Evolutionary conservation across 768 basidiomycete species (phyloP), one percentile per base, ranked within the genome.

Genomic region (Boletus rex-veris): DNA sequence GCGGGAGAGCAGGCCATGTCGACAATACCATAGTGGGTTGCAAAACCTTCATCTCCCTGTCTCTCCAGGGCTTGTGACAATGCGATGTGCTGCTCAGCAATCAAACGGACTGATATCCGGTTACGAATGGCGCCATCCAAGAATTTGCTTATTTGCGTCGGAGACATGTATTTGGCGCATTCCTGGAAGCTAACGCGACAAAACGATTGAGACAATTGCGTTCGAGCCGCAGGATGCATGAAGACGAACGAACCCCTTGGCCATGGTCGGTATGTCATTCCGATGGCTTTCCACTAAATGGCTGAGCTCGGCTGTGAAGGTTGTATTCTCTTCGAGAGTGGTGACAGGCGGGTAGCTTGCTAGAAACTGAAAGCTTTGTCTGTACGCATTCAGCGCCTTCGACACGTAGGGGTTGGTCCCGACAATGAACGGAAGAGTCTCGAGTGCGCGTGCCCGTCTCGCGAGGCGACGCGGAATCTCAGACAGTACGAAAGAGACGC

Each of bases 81-180:
- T 9, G 90, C 84, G 36, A 95, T 89, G 67, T 95, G 92, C 63
- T 95, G 92, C 68, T 95, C 92, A 37, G 91, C 92, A 55, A 94
- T 89, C 52, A 95, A 75, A 33, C 92, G 85, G 28, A 94, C 83
- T 37, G 90, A 90, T 52, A 94, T 92, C 51, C 92, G 86, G 63
- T 84, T 92, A 26, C 85, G 84, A 61, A 95, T 93, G 38, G 90
- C 85, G 40, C 84, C 83, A 66, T 95, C 88, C 24, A 95, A 74
- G 65, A 95, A 95, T 52, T 77, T 76, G 71, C 80, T 85, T 60
- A 92, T 86, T 61, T 89, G 83, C n/a, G 77, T 77, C 7, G 89
- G 81, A 8, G 90, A 83, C 78, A 95, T 86, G 70, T 95, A 95
- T 47, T 83, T 80, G 41, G 83, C 77, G 57, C 86, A 90, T 73